Evolutionary conservation across 2,329 filamentous ascomycete genomes (phyloP).

Genomic region (Pestalotiopsis sp.): DNA sequence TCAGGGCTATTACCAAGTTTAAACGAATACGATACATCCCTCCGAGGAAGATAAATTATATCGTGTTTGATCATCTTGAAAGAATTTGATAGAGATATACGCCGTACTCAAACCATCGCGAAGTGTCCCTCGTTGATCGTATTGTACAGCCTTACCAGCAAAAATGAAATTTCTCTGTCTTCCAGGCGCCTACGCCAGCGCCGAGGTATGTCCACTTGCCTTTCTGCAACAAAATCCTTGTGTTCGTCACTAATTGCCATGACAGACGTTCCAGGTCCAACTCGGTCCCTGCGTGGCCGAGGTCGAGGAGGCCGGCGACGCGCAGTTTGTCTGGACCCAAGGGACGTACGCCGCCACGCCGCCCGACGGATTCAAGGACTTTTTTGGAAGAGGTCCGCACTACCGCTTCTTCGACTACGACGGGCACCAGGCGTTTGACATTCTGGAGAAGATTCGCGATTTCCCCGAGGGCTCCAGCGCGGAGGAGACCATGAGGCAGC

Average conservation of each 20-base stretch:
- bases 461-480: conserved; percentile 13
- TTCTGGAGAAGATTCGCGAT: conserved; percentile 11
- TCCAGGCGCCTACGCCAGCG: conserved; percentile 30
- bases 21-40: not conserved
- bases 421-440: conserved; percentile 14
- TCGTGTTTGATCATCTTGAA: not conserved
- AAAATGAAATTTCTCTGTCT: conserved; percentile 33
- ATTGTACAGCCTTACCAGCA: not conserved
- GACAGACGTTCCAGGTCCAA: conserved; percentile 19
- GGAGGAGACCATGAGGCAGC: conserved; percentile 15
- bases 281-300: conserved; percentile 14
- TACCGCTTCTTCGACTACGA: conserved; percentile 22
- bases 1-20: not conserved
- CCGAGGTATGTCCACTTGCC: conserved; percentile 19
- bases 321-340: conserved; percentile 18
- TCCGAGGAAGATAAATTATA: too few species aligned
- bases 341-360: conserved; percentile 14
- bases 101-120: fast-evolving
- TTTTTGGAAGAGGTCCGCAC: conserved; percentile 19
- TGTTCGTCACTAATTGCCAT: not conserved
- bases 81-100: not conserved
- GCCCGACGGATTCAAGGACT: conserved; percentile 21
- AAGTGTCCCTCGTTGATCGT: not conserved
- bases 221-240: not conserved
- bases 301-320: conserved; percentile 6